Evolutionary conservation across 768 basidiomycete genomes (phyloP), one percentile per base, ranked within the genome.

Genomic region (Aureoboletus auriporus): DNA sequence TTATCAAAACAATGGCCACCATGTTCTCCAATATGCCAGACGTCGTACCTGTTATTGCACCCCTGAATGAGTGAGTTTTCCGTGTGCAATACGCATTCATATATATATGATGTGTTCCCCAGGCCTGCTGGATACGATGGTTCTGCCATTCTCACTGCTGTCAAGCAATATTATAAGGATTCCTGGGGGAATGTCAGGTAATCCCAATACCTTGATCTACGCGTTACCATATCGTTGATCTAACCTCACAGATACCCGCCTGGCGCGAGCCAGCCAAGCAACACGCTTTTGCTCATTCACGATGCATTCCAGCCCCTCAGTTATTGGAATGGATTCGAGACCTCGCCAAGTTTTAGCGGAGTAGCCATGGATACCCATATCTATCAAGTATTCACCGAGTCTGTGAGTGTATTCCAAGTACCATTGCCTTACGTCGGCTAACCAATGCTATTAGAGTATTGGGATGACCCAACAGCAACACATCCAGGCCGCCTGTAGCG

Each of bases 341-440:
- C 73, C 4, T 41, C 65, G n/a, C 77, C 80, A 0, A 49, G 71
- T 33, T 85, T 54, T 49, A 59, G 82, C 35, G 85, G 86, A 10
- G 89, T 89, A 16, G 78, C 83, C 20, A 78, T 92, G 71, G 89
- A 89, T 63, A 88, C 84, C 30, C 87, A 89, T 59, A 79, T 84
- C 44, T 89, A 89, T 59, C 85, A 88, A 59, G 76, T 89, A 66
- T 89, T 89, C 69, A 77, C 75, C 17, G 57, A 75, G 33, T 63
- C 69, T 16, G 85, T 84, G 56, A 63, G 79, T 63, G 33, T 23
- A 16, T 35, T 7, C n/a, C 16, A 17, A 23, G 9, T 8, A n/a
- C 35, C 31, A 31, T n/a, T 39, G 9, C 13, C 13, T 41, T 10
- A 16, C 12, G 27, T 30, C 20, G 23, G 29, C 37, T 50, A 31